Evolutionary conservation across 768 basidiomycete genomes (phyloP).

Genomic region (Xerocomellus dryophilus): DNA sequence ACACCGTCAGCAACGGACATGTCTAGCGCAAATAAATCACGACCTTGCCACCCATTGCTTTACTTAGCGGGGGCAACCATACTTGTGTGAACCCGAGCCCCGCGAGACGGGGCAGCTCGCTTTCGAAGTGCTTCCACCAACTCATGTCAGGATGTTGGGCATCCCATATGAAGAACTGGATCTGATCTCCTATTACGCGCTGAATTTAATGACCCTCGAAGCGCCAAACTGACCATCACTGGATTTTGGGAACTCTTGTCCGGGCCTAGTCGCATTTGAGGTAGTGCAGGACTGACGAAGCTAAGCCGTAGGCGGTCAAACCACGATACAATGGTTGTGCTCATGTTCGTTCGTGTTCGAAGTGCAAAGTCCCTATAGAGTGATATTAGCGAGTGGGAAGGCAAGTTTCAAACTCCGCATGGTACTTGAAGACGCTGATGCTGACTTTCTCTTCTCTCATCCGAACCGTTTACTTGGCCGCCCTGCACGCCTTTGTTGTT

Average conservation of each 20-base stretch:
- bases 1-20: constrained; percentile 7
- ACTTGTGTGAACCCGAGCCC: constrained; percentile 74
- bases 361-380: neutral
- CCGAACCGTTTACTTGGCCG: constrained; percentile 41
- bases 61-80: constrained; percentile 84
- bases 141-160: constrained; percentile 51
- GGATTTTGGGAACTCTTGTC: constrained; percentile 49
- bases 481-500: constrained; percentile 45
- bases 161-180: constrained; percentile 90
- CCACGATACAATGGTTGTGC: constrained; percentile 17
- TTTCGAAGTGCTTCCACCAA: constrained; percentile 80
- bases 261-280: constrained; percentile 61
- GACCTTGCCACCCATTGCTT: constrained; percentile 60
- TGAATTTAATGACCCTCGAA: neutral
- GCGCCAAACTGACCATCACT: constrained; percentile 54
- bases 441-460: constrained; percentile 11
- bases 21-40: neutral
- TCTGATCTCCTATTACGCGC: constrained; percentile 32
- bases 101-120: constrained; percentile 58
- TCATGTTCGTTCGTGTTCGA: constrained; percentile 7
- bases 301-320: constrained; percentile 21
- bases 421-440: neutral
- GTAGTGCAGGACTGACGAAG: constrained; percentile 41
- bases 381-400: neutral
- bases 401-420: constrained; percentile 27